Evolutionary conservation across 495 filamentous ascomycete genomes (phyloP), one percentile per base, ranked within the genome.

Genomic region (Talaromyces stipitatus): DNA sequence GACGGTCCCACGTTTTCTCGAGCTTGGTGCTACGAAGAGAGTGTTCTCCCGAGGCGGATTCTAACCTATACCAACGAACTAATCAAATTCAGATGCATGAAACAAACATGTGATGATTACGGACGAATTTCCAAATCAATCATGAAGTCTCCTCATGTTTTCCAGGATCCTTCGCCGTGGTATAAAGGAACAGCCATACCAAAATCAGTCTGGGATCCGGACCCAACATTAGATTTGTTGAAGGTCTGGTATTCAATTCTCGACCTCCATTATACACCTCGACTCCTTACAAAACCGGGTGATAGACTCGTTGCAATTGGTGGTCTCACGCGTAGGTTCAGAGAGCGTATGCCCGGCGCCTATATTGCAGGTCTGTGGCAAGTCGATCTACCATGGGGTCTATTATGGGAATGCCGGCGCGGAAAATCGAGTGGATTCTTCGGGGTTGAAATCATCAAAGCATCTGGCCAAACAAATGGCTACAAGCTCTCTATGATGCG

Each of bases 11-110:
- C 45, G 45, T 16, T 16, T 24, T n/a, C 45, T 12, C 23, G 45
- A 48, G 45, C 45, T 24, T 48, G 45, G 45, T 48, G 45, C 24
- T 48, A 48, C 45, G 45, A 48, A 14, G 45, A 48, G 20, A 48
- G 20, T 2, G 20, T 48, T 18, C 22, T 48, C 20, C 24, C 45
- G 9, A 11, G 14, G 20, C 45, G 45, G 4, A 14, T 48, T 12
- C 14, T 48, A 20, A 48, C 18, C 5, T 48, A 48, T 26, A 48
- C 45, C 45, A 48, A 48, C 2, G 45, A 48, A 23, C 45, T 11
- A 26, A 48, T 48, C 45, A 3, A 8, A 26, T 48, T 48, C 14
- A 24, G 45, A 48, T 48, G 45, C 45, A 48, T 48, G 45, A 6
- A 48, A 48, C 20, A 24, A 12, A 12, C 45, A 10, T 48, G 24